phyloP scores from a whole-genome alignment of 768 basidiomycete genomes.

The Pleurotus giganteus region DNA sequence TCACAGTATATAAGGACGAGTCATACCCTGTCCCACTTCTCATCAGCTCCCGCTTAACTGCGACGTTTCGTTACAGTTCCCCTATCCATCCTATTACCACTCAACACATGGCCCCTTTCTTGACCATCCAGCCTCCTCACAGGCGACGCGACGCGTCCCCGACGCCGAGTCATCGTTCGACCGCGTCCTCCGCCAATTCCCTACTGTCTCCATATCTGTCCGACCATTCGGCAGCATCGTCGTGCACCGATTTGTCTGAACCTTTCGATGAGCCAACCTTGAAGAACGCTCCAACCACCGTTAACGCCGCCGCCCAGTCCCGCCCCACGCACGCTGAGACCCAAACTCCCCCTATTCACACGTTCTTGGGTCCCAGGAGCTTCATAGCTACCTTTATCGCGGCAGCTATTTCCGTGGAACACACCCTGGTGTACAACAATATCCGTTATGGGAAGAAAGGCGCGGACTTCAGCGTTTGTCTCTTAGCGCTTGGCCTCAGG shows the following conservation, averaged over 20 bases:
- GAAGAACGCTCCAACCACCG: too few relatives aligned
- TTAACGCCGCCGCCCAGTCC: too few relatives aligned
- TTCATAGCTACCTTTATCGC: neutral
- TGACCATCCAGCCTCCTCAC: neutral
- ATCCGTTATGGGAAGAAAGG: slow-evolving; percentile 1
- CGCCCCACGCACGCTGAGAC: neutral
- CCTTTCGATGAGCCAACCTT: neutral
- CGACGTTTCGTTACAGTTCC: neutral
- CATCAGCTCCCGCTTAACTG: too few relatives aligned
- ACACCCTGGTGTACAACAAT: neutral
- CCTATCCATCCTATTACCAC: neutral
- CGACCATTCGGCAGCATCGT: neutral
- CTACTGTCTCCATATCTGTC: neutral
- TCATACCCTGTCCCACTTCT: neutral
- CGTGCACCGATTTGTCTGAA: neutral
- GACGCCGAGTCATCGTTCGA: neutral
- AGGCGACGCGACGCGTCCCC: neutral
- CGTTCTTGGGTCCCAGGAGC: neutral
- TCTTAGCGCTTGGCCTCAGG: neutral
- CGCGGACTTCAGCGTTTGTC: neutral
- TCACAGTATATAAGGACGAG: neutral
- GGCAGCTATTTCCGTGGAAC: neutral
- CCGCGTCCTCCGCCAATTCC: neutral
- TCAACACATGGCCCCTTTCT: neutral
- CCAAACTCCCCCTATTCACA: neutral